Evolutionary conservation across 768 basidiomycete species (phyloP).

Genomic region (Dioszegia hungarica): DNA sequence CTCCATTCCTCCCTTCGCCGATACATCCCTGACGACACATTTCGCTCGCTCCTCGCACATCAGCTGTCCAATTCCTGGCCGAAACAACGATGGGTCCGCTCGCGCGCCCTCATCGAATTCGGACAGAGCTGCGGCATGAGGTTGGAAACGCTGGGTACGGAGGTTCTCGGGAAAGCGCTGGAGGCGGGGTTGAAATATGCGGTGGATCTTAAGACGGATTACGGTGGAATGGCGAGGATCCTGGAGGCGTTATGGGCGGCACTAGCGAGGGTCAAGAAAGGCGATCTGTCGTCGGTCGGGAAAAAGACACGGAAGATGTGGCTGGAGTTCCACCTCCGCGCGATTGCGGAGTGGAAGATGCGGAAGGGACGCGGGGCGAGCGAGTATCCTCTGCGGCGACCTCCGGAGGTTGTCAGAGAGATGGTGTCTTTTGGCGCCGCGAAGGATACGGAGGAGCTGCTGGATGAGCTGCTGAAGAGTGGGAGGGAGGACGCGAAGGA

Average conservation of each 20-base stretch:
- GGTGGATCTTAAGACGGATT: neutral
- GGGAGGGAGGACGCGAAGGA: neutral
- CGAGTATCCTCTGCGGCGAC: neutral
- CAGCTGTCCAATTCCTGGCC: slow-evolving; percentile 7
- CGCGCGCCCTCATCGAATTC: neutral
- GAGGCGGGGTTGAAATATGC: neutral
- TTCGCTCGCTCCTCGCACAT: slow-evolving; percentile 23
- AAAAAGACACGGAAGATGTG: neutral
- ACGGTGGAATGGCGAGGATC: neutral
- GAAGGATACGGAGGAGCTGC: neutral
- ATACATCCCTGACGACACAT: slow-evolving; percentile 30
- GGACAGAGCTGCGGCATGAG: slow-evolving; percentile 4
- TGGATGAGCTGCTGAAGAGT: neutral
- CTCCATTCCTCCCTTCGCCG: slow-evolving; percentile 24
- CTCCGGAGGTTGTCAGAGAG: neutral
- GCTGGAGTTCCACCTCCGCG: neutral
- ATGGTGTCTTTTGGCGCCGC: neutral
- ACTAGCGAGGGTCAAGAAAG: neutral
- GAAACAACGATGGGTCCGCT: slow-evolving; percentile 1
- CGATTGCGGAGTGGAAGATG: neutral
- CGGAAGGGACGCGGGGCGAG: neutral
- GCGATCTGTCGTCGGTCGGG: neutral
- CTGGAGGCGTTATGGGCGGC: neutral
- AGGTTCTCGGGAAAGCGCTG: neutral
- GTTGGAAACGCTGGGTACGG: neutral